Percentiles rank a stretch among this genome's conserved stretches.
Conservation (phyloP, 805 yeast species). For the Candida maesae region DNA sequence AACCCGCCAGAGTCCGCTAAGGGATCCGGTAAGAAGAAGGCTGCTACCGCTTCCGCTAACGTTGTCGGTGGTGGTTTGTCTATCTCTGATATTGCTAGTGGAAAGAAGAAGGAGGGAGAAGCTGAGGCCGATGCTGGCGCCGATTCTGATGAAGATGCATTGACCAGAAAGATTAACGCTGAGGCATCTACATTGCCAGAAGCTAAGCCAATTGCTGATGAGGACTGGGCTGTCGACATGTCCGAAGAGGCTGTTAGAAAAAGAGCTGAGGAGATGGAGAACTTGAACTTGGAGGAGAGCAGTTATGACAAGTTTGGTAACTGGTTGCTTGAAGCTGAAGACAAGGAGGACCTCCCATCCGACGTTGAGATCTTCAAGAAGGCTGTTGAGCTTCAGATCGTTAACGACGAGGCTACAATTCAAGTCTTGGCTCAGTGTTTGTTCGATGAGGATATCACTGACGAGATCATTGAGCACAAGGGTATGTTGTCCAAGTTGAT, state of each 20-base stretch:
- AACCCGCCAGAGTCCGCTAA: slow-evolving; percentile 74
- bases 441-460: slow-evolving; percentile 72
- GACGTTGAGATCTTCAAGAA: slow-evolving; percentile 93
- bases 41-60: slow-evolving; percentile 83
- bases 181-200: slow-evolving; percentile 71
- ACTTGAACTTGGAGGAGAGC: slow-evolving; percentile 40
- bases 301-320: slow-evolving; percentile 79
- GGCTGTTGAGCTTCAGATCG: slow-evolving; percentile 74
- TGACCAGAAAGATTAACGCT: slow-evolving; percentile 75
- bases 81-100: slow-evolving; percentile 72
- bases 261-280: slow-evolving; percentile 85
- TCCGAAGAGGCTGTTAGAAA: slow-evolving; percentile 93
- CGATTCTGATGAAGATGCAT: slow-evolving; percentile 65
- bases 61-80: slow-evolving; percentile 85
- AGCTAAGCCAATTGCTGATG: slow-evolving; percentile 70
- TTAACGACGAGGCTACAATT: slow-evolving; percentile 67
- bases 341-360: slow-evolving; percentile 59
- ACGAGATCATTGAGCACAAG: slow-evolving; percentile 69
- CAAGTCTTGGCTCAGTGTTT: slow-evolving; percentile 91
- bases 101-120: slow-evolving; percentile 31
- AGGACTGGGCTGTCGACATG: slow-evolving; percentile 97
- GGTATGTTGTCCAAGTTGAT: slow-evolving; percentile 82
- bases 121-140: slow-evolving; percentile 54
- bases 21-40: slow-evolving; percentile 47
- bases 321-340: slow-evolving; percentile 58